phyloP scores from a whole-genome alignment of 169 alveolate species.

The Plasmodium vivax region DNA sequence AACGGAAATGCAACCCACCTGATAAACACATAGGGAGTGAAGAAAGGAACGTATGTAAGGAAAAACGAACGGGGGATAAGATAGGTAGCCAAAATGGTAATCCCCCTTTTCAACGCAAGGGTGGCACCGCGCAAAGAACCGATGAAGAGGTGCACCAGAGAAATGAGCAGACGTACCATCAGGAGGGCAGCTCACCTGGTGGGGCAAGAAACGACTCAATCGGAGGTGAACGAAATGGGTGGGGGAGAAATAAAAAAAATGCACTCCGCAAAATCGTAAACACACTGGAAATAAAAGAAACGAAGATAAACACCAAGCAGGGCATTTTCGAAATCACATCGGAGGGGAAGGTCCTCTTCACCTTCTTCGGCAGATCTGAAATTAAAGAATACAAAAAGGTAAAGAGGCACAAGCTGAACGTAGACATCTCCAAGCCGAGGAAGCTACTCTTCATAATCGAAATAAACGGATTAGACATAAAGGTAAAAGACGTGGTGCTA shows the following conservation, averaged over 20 bases:
- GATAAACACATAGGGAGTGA: not conserved
- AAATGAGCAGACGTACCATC: not conserved
- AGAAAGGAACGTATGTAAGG: slow-evolving; percentile 6
- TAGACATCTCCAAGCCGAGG: slow-evolving; percentile 70
- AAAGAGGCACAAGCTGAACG: slow-evolving; percentile 15
- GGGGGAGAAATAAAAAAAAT: not conserved
- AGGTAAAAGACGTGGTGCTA: slow-evolving; percentile 42
- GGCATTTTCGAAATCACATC: slow-evolving; percentile 65
- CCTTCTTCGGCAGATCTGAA: slow-evolving; percentile 74
- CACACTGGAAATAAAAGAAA: slow-evolving; percentile 60
- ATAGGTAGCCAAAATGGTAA: slow-evolving; percentile 24
- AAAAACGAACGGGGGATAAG: slow-evolving; percentile 1
- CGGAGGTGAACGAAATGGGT: not conserved
- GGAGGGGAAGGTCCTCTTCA: slow-evolving; percentile 51
- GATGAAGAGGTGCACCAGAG: slow-evolving; percentile 6
- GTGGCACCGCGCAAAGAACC: not conserved
- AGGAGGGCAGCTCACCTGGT: slow-evolving; percentile 15
- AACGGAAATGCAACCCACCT: not conserved
- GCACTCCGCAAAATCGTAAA: slow-evolving; percentile 15
- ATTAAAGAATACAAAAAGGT: slow-evolving; percentile 67
- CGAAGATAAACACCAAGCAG: slow-evolving; percentile 60
- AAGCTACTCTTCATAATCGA: slow-evolving; percentile 63
- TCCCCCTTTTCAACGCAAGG: not conserved
- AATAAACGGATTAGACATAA: slow-evolving; percentile 40
- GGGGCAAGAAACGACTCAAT: slow-evolving; percentile 1